Evolutionary conservation across 1,139 yeast genomes (phyloP).

Genomic region (Saccharomycopsis hybrid): DNA sequence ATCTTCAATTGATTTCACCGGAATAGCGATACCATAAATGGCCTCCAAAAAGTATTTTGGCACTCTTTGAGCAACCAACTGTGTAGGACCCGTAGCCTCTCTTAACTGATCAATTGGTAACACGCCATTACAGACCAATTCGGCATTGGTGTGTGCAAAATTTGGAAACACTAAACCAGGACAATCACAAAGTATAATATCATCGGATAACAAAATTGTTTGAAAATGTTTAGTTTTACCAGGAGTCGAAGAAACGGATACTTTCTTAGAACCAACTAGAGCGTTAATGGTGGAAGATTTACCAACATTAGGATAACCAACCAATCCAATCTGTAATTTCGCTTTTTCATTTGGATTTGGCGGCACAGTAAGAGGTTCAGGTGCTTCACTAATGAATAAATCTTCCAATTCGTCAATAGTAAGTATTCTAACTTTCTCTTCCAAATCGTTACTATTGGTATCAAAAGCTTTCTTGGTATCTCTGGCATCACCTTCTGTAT

Average conservation of each 20-base stretch:
- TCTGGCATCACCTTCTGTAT: slow-evolving; percentile 23
- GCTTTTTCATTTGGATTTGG: slow-evolving; percentile 49
- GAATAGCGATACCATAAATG: slow-evolving; percentile 86
- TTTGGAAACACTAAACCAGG: slow-evolving; percentile 99
- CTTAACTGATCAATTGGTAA: slow-evolving; percentile 95
- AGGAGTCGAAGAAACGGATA: slow-evolving; percentile 95
- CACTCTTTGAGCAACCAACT: slow-evolving; percentile 78
- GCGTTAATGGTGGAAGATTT: slow-evolving; percentile 96
- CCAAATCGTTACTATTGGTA: slow-evolving; percentile 26
- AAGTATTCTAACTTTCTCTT: slow-evolving; percentile 59
- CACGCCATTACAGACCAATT: slow-evolving; percentile 95
- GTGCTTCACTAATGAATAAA: slow-evolving; percentile 74
- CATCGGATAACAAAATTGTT: slow-evolving; percentile 79
- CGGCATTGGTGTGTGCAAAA: slow-evolving; percentile 95
- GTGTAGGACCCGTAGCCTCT: slow-evolving; percentile 88
- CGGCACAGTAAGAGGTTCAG: slow-evolving; percentile 52
- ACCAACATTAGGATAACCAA: slow-evolving; percentile 96
- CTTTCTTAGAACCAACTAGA: slow-evolving; percentile 90
- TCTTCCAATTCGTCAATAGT: slow-evolving; percentile 81
- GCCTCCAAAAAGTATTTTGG: slow-evolving; percentile 90
- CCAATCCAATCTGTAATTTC: slow-evolving; percentile 83
- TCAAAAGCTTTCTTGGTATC: slow-evolving; percentile 10
- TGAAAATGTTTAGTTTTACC: slow-evolving; percentile 99
- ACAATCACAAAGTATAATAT: slow-evolving; percentile 91
- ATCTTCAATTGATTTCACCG: slow-evolving; percentile 65